phyloP scores from a whole-genome alignment of 805 yeast genomes.

The Wickerhamiella spandovensis region DNA sequence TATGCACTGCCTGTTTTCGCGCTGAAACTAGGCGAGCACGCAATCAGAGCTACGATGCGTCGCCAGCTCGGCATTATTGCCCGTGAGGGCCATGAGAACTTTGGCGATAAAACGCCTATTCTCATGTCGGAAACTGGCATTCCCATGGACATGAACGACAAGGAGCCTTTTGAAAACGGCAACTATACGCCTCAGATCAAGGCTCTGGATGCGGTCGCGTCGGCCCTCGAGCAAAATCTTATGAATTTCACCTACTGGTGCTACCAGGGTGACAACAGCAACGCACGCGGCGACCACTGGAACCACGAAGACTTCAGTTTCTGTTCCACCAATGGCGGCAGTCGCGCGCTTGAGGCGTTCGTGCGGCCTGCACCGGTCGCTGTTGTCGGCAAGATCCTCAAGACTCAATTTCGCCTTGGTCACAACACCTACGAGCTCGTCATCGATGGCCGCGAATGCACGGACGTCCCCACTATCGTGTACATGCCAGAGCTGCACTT shows the following conservation, averaged over 20 bases:
- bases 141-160: conserved; percentile 87
- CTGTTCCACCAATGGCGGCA: conserved; percentile 43
- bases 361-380: conserved; percentile 58
- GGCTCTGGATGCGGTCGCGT: conserved; percentile 69
- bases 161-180: conserved; percentile 48
- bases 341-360: conserved; percentile 54
- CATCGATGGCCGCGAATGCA: conserved; percentile 6
- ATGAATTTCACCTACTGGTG: conserved; percentile 76
- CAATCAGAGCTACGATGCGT: conserved; percentile 53
- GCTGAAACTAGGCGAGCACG: conserved; percentile 50
- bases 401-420: conserved; percentile 12
- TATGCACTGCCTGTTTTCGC: conserved; percentile 68
- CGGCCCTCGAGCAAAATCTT: conserved; percentile 60
- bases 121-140: conserved; percentile 84
- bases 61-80: conserved; percentile 53
- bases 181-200: conserved; percentile 55
- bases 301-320: conserved; percentile 84
- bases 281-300: conserved; percentile 82
- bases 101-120: conserved; percentile 55
- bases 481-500: conserved; percentile 62
- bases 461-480: conserved; percentile 32
- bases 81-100: conserved; percentile 39
- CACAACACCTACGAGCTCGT: conserved; percentile 9
- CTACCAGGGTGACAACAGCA: conserved; percentile 56
- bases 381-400: conserved; percentile 10